Evolutionary conservation across 345 rosid genomes (phyloP).

Genomic region (Euclidium syriacum): DNA sequence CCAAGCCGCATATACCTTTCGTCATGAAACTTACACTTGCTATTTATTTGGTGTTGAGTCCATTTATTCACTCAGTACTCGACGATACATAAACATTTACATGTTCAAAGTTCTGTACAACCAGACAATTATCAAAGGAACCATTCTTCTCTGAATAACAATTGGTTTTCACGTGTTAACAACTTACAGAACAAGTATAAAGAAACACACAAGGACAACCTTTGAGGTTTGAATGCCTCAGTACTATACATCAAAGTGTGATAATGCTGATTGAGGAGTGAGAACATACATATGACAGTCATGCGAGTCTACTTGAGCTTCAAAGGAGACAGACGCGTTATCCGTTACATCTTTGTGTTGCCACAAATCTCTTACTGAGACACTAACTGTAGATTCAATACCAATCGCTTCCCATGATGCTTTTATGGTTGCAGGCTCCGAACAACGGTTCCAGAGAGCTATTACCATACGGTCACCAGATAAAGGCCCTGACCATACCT

Average conservation of each 20-base stretch:
- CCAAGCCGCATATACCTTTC: no score
- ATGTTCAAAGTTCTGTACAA: conserved; percentile 10
- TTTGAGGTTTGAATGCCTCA: conserved; percentile 1
- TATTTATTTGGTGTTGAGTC: no score
- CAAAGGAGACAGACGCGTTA: conserved; percentile 52
- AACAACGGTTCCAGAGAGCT: conserved; percentile 89
- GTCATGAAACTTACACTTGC: no score
- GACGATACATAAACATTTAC: neutral
- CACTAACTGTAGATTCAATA: conserved; percentile 59
- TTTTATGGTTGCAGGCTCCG: conserved; percentile 52
- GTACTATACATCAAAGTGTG: conserved; percentile 35
- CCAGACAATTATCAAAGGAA: neutral
- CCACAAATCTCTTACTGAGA: conserved; percentile 83
- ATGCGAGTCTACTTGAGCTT: conserved; percentile 57
- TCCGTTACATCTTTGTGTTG: conserved; percentile 50
- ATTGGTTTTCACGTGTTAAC: neutral
- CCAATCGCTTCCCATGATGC: conserved; percentile 71
- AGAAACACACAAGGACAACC: neutral
- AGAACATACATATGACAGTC: conserved; percentile 67
- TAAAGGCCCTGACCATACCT: conserved; percentile 98
- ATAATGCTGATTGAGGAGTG: conserved; percentile 37
- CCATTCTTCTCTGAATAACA: neutral
- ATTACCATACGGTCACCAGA: conserved; percentile 64
- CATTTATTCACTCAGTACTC: neutral
- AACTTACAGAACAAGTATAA: neutral